A percentile compares a stretch with the other conserved stretches of the same genome.
Conservation (phyloP, 2,329 filamentous ascomycete species). For the Fusarium piperis region DNA sequence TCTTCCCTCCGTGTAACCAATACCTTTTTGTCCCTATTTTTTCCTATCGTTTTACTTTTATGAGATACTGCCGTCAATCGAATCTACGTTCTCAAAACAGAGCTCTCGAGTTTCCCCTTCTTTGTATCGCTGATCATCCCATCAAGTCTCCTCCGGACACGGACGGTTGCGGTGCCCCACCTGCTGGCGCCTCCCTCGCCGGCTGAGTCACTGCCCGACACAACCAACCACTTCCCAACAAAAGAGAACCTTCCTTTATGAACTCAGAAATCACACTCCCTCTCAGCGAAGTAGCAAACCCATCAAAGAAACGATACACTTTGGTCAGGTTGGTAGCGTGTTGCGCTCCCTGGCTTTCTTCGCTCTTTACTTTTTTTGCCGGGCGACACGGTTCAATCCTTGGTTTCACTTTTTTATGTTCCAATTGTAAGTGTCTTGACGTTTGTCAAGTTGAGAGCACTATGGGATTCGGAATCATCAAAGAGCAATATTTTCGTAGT, state of each 20-base stretch:
- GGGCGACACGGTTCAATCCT: not conserved
- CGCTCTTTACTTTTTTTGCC: not conserved
- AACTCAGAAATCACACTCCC: not conserved
- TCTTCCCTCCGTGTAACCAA: not conserved
- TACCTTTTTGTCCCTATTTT: not conserved
- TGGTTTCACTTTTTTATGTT: not conserved
- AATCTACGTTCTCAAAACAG: not conserved
- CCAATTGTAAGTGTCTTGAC: not conserved
- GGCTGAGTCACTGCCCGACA: not conserved
- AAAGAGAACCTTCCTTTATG: not conserved
- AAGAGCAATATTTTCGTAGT: not conserved
- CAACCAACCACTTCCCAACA: not conserved
- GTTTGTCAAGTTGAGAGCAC: not conserved
- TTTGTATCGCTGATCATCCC: not conserved
- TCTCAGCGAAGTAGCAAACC: conserved; percentile 7
- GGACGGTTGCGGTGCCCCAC: not conserved
- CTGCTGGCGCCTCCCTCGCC: too few relatives aligned
- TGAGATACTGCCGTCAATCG: too few relatives aligned
- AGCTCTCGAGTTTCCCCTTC: not conserved
- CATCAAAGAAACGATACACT: not conserved
- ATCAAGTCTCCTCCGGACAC: not conserved
- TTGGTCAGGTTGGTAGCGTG: not conserved
- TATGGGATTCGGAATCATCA: not conserved
- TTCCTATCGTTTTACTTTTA: not conserved
- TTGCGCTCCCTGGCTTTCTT: not conserved